Conservation (phyloP, 139 green algal species). For the Trebouxia sp. region DNA sequence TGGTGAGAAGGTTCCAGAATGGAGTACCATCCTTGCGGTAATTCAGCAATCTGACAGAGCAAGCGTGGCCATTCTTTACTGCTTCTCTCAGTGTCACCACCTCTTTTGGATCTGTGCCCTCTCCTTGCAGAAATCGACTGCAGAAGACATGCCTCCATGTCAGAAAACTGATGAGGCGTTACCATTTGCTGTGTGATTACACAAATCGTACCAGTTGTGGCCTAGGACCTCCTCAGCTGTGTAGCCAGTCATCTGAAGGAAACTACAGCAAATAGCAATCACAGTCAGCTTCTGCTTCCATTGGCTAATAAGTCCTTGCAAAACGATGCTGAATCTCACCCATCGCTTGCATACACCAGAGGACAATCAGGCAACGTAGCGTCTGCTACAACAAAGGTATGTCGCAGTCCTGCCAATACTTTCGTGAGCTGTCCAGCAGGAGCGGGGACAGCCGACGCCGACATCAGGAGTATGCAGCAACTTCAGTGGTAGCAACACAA, state of each 20-base stretch:
- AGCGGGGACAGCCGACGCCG: conserved; percentile 41
- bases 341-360: conserved; percentile 93
- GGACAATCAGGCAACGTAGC: conserved; percentile 92
- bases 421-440: conserved; percentile 75
- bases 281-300: too few species aligned
- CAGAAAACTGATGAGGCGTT: too few species aligned
- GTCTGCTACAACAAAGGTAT: conserved; percentile 96
- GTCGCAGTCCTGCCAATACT: conserved; percentile 77
- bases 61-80: conserved; percentile 50
- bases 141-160: conserved; percentile 1
- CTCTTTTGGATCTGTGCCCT: conserved; percentile 41
- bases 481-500: too few species aligned
- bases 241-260: conserved; percentile 97
- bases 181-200: neutral
- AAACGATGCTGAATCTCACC: too few species aligned
- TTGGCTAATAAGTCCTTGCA: too few species aligned
- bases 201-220: conserved; percentile 88
- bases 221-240: conserved; percentile 90
- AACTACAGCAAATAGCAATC: conserved; percentile 60
- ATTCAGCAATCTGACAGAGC: conserved; percentile 52
- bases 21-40: conserved; percentile 41
- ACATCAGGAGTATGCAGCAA: too few species aligned
- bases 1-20: conserved; percentile 48
- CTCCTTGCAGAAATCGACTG: conserved; percentile 80
- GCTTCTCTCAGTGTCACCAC: conserved; percentile 48